Evolutionary conservation across 768 basidiomycete species (phyloP).

Genomic region (Podaxis mareebaensis): DNA sequence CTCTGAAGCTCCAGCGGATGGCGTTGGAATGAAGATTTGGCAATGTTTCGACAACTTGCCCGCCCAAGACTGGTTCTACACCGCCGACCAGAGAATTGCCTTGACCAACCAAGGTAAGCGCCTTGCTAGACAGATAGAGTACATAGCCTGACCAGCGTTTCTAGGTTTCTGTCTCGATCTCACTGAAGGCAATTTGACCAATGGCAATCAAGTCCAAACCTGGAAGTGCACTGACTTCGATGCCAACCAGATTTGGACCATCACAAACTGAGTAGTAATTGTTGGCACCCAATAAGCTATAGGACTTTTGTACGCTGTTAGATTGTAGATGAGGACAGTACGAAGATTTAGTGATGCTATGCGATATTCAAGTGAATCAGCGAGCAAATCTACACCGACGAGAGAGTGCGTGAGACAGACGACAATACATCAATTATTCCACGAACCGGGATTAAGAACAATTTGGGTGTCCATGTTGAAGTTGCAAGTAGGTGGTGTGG

Average conservation of each 20-base stretch:
- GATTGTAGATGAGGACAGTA: no score
- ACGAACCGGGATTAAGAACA: no score
- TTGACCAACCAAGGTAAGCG: constrained; percentile 13
- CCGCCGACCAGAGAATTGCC: constrained; percentile 29
- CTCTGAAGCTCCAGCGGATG: constrained; percentile 5
- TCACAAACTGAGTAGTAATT: background rate
- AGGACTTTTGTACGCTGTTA: no score
- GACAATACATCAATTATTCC: no score
- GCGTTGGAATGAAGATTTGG: constrained; percentile 35
- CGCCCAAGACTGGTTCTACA: constrained; percentile 35
- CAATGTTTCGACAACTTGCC: constrained; percentile 34
- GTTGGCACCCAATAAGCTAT: no score
- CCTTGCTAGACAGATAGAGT: background rate
- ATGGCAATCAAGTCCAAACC: constrained; percentile 15
- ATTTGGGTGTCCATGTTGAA: no score
- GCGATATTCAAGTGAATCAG: no score
- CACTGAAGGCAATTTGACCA: constrained; percentile 18
- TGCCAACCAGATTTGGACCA: constrained; percentile 18
- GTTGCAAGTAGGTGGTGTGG: no score
- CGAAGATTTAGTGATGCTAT: no score
- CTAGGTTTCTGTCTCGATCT: constrained; percentile 19
- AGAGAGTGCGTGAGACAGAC: no score
- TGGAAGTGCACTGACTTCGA: constrained; percentile 16
- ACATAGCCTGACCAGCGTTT: background rate
- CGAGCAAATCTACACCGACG: no score